Conservation (phyloP, 306 rosid species). For the Cicer arietinum region DNA sequence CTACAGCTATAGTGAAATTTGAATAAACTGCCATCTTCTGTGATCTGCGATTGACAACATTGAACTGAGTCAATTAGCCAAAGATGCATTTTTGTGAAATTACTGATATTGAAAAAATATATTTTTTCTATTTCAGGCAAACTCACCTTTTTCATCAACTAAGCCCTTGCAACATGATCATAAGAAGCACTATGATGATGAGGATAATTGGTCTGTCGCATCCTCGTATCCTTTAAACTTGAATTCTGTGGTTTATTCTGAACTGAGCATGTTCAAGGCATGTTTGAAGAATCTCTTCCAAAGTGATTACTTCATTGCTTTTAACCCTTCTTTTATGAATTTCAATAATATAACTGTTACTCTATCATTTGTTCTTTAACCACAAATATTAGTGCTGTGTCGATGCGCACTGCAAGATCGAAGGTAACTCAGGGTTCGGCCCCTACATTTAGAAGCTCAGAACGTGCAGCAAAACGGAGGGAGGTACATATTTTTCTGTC, state of each 20-base stretch:
- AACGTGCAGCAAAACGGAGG: constrained; percentile 85
- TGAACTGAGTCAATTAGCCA: no score
- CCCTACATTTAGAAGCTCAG: constrained; percentile 69
- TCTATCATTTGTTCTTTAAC: constrained; percentile 57
- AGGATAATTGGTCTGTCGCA: constrained; percentile 83
- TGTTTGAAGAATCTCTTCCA: constrained; percentile 8
- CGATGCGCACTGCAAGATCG: constrained; percentile 73
- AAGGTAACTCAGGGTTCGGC: constrained; percentile 87
- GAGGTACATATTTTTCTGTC: constrained; percentile 65
- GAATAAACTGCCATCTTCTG: no score
- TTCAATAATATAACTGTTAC: neutral
- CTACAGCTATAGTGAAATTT: no score
- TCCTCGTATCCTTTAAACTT: constrained; percentile 87
- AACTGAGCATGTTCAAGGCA: constrained; percentile 11
- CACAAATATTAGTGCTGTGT: constrained; percentile 62
- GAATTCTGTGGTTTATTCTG: constrained; percentile 35
- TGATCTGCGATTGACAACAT: no score
- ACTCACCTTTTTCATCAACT: constrained; percentile 69
- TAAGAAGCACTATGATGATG: constrained; percentile 79
- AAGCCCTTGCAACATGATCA: constrained; percentile 54
- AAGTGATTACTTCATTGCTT: neutral
- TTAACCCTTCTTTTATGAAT: constrained; percentile 2
- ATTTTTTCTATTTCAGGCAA: constrained; percentile 59
- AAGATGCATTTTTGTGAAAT: neutral
- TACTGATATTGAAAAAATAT: constrained; percentile 23